A percentile compares a stretch with the other conserved stretches of the same genome.
Evolutionary conservation across 2,329 filamentous ascomycete species (phyloP).

Genomic region (Aaosphaeria pasadenensis): DNA sequence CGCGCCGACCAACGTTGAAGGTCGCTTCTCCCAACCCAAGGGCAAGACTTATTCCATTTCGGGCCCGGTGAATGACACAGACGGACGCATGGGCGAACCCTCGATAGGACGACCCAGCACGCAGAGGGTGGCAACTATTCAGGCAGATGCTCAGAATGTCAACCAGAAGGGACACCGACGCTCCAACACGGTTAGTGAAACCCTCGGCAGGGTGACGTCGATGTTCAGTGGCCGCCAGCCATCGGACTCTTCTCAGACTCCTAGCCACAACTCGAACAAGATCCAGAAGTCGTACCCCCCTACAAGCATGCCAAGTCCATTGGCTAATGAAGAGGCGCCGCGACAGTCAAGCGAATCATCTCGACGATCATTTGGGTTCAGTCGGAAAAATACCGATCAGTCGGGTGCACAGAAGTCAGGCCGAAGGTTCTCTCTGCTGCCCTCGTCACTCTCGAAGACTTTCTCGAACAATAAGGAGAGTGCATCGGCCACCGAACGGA

Average conservation of each 20-base stretch:
- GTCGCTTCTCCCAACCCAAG: slow-evolving; percentile 77
- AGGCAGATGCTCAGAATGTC: slow-evolving; percentile 55
- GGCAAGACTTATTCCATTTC: slow-evolving; percentile 71
- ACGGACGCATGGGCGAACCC: slow-evolving; percentile 29
- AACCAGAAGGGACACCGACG: slow-evolving; percentile 71
- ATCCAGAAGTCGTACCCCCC: slow-evolving; percentile 77
- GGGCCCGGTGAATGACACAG: slow-evolving; percentile 58
- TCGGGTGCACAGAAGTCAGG: slow-evolving; percentile 38
- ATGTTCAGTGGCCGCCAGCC: slow-evolving; percentile 63
- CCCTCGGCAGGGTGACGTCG: slow-evolving; percentile 77
- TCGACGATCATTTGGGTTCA: slow-evolving; percentile 50
- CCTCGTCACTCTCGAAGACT: slow-evolving; percentile 47
- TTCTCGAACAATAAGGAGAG: slow-evolving; percentile 39
- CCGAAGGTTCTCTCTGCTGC: slow-evolving; percentile 50
- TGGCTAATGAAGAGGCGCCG: slow-evolving; percentile 57
- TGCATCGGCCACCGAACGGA: slow-evolving; percentile 33
- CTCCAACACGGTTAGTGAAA: slow-evolving; percentile 65
- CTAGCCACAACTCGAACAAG: slow-evolving; percentile 56
- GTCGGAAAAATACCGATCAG: slow-evolving; percentile 43
- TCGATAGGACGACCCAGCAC: slow-evolving; percentile 61
- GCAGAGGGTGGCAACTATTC: slow-evolving; percentile 52
- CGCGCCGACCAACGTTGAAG: slow-evolving; percentile 84
- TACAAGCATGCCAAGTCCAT: slow-evolving; percentile 79
- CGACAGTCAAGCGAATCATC: slow-evolving; percentile 49
- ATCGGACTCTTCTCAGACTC: slow-evolving; percentile 27